These are phyloP conservation scores for Penicillium sp. DNA, from an alignment of 2,329 filamentous ascomycete genomes.

Conservation along the genomic window DNA sequence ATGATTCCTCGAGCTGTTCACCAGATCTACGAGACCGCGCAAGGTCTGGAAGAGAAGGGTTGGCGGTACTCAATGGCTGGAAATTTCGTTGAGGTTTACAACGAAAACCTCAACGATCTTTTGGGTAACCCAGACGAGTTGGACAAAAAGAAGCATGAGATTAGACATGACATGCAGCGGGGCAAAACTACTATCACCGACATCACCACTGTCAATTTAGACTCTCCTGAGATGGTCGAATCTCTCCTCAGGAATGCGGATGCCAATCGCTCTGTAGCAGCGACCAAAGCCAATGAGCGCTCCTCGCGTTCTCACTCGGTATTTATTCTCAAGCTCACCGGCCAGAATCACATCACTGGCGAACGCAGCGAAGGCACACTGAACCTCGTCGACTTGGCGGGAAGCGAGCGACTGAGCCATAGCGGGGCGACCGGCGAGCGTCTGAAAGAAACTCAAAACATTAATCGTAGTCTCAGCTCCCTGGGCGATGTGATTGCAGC, in stretches of 20 bases:
- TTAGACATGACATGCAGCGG: slow-evolving; percentile 78
- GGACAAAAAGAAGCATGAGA: slow-evolving; percentile 81
- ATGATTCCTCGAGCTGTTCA: slow-evolving; percentile 93
- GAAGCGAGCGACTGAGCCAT: slow-evolving; percentile 85
- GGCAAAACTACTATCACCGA: slow-evolving; percentile 82
- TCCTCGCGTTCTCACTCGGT: slow-evolving; percentile 94
- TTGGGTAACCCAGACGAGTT: slow-evolving; percentile 70
- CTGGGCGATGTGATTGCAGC: slow-evolving; percentile 93
- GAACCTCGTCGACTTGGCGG: slow-evolving; percentile 93
- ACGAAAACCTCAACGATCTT: slow-evolving; percentile 92
- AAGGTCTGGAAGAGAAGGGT: slow-evolving; percentile 79
- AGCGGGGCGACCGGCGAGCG: slow-evolving; percentile 82
- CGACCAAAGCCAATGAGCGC: slow-evolving; percentile 95
- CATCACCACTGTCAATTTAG: slow-evolving; percentile 71
- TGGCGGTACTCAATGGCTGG: slow-evolving; percentile 95
- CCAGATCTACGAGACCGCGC: slow-evolving; percentile 89
- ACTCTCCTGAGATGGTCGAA: slow-evolving; percentile 78
- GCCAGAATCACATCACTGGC: slow-evolving; percentile 69
- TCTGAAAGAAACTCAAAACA: slow-evolving; percentile 91
- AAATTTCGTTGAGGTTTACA: slow-evolving; percentile 96
- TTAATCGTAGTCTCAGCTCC: slow-evolving; percentile 92
- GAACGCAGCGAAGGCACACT: slow-evolving; percentile 89
- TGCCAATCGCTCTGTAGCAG: slow-evolving; percentile 85
- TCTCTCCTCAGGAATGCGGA: slow-evolving; percentile 76
- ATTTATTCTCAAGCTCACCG: slow-evolving; percentile 75